A percentile compares a stretch with the other conserved stretches of the same genome.
Evolutionary conservation across 2,329 filamentous ascomycete genomes (phyloP).

Genomic region (Volutella citrinella): DNA sequence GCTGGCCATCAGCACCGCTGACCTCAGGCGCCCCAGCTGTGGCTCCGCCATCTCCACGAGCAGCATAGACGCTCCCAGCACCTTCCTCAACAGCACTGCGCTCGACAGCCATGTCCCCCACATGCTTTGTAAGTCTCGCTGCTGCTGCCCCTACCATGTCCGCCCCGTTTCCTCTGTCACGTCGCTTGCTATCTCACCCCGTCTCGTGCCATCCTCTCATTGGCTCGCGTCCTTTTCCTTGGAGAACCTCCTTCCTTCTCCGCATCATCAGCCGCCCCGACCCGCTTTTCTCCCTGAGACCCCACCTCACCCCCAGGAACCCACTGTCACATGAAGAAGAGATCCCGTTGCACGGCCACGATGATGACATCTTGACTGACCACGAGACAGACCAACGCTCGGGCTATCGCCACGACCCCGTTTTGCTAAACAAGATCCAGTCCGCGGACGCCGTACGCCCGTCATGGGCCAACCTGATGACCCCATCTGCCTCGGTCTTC

Average conservation of each 20-base stretch:
- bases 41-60: slow-evolving; percentile 31
- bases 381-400: slow-evolving; percentile 37
- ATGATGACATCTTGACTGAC: slow-evolving; percentile 25
- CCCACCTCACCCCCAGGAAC: slow-evolving; percentile 17
- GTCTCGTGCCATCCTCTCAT: slow-evolving; percentile 14
- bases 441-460: slow-evolving; percentile 24
- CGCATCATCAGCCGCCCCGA: slow-evolving; percentile 24
- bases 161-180: too few relatives aligned
- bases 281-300: slow-evolving; percentile 20
- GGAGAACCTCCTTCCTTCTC: slow-evolving; percentile 24
- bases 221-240: slow-evolving; percentile 17
- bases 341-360: too few relatives aligned
- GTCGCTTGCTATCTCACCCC: too few relatives aligned
- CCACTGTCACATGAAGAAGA: slow-evolving; percentile 24
- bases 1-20: slow-evolving; percentile 29
- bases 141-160: slow-evolving; percentile 11
- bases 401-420: slow-evolving; percentile 33
- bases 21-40: slow-evolving; percentile 37
- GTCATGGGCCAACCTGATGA: slow-evolving; percentile 31
- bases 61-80: slow-evolving; percentile 25
- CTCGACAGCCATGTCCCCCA: slow-evolving; percentile 45
- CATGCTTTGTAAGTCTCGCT: slow-evolving; percentile 44
- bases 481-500: slow-evolving; percentile 32
- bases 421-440: slow-evolving; percentile 28
- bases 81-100: slow-evolving; percentile 24